Evolutionary conservation across 2,329 filamentous ascomycete genomes (phyloP).

Genomic region (Neopestalotiopsis rosae): DNA sequence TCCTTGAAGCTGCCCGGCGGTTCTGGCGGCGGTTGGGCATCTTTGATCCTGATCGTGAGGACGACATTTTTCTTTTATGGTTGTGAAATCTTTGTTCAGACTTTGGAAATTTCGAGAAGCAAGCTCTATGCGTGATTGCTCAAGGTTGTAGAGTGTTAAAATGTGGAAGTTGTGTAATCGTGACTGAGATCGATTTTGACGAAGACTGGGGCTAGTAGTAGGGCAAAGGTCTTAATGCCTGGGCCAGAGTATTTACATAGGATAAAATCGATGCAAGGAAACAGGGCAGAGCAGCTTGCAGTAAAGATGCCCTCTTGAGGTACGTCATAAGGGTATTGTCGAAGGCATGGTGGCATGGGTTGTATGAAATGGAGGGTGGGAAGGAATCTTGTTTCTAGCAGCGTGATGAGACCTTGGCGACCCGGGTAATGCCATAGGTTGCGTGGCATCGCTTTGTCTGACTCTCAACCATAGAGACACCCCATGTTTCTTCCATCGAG

Average conservation of each 20-base stretch:
- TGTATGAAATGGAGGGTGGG: background rate
- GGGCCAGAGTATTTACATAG: constrained; percentile 27
- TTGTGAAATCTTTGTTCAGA: background rate
- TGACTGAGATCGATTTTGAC: background rate
- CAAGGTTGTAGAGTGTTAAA: background rate
- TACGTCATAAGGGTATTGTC: constrained; percentile 14
- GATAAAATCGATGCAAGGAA: constrained; percentile 10
- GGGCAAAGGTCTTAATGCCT: background rate
- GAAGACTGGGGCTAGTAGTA: background rate
- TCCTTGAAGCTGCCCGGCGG: constrained; percentile 27
- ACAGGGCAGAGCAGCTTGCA: constrained; percentile 1
- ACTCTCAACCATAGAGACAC: background rate
- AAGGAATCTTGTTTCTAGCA: constrained; percentile 12
- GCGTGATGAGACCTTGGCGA: background rate
- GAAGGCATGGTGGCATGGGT: background rate
- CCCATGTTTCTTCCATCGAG: background rate
- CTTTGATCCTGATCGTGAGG: constrained; percentile 23
- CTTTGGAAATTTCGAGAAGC: background rate
- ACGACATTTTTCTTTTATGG: constrained; percentile 14
- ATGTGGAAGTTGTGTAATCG: background rate
- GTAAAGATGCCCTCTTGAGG: background rate
- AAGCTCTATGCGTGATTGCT: background rate
- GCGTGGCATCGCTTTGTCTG: background rate
- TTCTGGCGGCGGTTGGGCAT: constrained; percentile 22
- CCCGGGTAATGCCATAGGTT: background rate